Evolutionary conservation across 352 stramenopile species (phyloP).

Genomic region (Globisporangium acanthophoron): DNA sequence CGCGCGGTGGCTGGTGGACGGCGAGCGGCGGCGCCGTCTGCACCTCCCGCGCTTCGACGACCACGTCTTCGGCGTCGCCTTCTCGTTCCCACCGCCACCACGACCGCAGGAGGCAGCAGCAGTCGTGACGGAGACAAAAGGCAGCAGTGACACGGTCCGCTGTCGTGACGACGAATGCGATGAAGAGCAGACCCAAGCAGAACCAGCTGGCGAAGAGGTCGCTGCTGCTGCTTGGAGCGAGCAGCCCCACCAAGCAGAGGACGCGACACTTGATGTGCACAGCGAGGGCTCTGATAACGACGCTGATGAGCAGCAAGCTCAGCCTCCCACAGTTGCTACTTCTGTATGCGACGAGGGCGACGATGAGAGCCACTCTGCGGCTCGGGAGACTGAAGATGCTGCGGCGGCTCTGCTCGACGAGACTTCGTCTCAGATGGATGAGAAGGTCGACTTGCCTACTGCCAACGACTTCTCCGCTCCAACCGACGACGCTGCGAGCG

Average conservation of each 20-base stretch:
- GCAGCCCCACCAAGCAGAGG: constrained; percentile 11
- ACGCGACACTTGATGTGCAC: not conserved
- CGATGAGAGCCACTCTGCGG: too few species aligned
- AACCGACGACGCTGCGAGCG: not conserved
- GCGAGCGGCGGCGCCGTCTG: constrained; percentile 18
- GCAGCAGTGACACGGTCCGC: not conserved
- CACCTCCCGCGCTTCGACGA: constrained; percentile 37
- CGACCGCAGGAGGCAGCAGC: not conserved
- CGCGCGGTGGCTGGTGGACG: constrained; percentile 18
- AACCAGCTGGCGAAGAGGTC: not conserved
- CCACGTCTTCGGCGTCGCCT: constrained; percentile 30
- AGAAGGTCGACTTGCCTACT: not conserved
- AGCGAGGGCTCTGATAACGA: too few species aligned
- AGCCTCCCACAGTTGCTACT: too few species aligned
- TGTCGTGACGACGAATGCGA: not conserved
- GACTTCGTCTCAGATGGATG: not conserved
- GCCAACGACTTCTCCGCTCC: not conserved
- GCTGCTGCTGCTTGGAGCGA: not conserved
- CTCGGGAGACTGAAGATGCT: too few species aligned
- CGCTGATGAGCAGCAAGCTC: too few species aligned
- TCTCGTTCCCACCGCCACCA: constrained; percentile 18
- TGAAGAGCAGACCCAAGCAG: constrained; percentile 2
- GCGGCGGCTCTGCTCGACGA: not conserved
- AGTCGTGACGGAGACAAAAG: not conserved
- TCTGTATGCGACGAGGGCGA: too few species aligned